These are phyloP conservation scores for Dryadomyces quercivorus DNA, from an alignment of 2,329 filamentous ascomycete species.

Conservation along the genomic window DNA sequence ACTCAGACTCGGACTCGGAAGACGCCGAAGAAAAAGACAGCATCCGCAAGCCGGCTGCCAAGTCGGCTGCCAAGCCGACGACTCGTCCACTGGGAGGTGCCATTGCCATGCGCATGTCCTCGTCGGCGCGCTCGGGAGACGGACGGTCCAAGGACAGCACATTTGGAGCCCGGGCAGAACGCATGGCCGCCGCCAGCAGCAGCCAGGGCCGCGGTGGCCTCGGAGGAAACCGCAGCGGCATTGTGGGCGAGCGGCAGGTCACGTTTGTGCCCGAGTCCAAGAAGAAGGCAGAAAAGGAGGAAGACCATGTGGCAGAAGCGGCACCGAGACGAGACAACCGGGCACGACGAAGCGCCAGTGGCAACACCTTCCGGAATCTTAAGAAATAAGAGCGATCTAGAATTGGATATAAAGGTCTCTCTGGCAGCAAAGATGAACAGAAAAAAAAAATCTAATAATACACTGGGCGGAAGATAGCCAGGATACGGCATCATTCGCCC, in stretches of 20 bases:
- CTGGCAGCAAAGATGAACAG: not conserved
- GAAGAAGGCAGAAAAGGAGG: constrained; percentile 19
- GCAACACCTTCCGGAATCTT: constrained; percentile 61
- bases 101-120: constrained; percentile 56
- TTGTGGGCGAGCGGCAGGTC: constrained; percentile 51
- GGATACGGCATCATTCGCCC: not conserved
- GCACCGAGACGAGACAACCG: constrained; percentile 21
- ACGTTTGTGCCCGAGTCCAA: constrained; percentile 59
- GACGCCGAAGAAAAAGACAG: constrained; percentile 25
- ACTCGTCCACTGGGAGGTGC: constrained; percentile 5
- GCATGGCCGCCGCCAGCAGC: constrained; percentile 16
- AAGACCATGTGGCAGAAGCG: constrained; percentile 18
- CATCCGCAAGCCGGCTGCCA: constrained; percentile 9
- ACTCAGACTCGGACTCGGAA: constrained; percentile 22
- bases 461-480: not conserved
- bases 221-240: constrained; percentile 30
- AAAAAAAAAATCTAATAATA: constrained; percentile 3
- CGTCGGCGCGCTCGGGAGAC: constrained; percentile 49
- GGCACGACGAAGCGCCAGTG: constrained; percentile 57
- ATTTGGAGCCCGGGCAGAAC: constrained; percentile 43
- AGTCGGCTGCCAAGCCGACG: too few species aligned
- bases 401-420: not conserved
- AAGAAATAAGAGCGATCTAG: constrained; percentile 6
- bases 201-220: constrained; percentile 25
- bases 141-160: constrained; percentile 42